A percentile compares a stretch with the other conserved stretches of the same genome.
These are phyloP conservation scores for Hygrocybe punicea DNA, from an alignment of 768 basidiomycete species.

Conservation along the genomic window DNA sequence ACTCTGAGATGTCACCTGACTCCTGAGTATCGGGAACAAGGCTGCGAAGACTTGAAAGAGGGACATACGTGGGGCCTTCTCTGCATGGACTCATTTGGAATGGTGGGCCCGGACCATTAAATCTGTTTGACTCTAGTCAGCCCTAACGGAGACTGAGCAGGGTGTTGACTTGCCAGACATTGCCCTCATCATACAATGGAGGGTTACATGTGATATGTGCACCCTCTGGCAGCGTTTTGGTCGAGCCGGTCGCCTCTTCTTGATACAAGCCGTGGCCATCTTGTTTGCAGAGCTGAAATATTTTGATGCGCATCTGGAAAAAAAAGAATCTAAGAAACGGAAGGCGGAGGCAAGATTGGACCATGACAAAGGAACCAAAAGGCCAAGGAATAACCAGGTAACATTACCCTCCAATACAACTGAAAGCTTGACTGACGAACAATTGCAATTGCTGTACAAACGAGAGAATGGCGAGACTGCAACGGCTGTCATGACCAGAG, in stretches of 20 bases:
- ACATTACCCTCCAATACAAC: too few relatives aligned
- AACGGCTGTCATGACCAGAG: too few relatives aligned
- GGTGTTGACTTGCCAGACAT: conserved; percentile 3
- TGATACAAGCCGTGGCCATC: background rate
- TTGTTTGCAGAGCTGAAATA: background rate
- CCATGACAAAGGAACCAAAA: too few relatives aligned
- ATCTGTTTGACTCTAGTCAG: too few relatives aligned
- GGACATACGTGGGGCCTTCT: conserved; percentile 7
- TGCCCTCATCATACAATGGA: conserved; percentile 1
- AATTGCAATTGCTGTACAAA: too few relatives aligned
- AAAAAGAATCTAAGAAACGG: background rate
- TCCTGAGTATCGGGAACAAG: too few relatives aligned
- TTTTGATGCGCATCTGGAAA: background rate
- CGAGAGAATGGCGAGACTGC: too few relatives aligned
- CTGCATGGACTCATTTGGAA: conserved; percentile 12
- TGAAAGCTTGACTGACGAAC: too few relatives aligned
- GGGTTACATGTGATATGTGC: background rate
- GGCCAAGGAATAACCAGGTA: too few relatives aligned
- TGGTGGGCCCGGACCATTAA: background rate
- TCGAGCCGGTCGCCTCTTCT: background rate
- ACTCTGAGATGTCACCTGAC: background rate
- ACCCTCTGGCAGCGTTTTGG: conserved; percentile 5
- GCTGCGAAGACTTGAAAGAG: background rate
- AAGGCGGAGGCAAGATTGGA: too few relatives aligned
- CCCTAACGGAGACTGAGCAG: too few relatives aligned